A percentile compares a stretch with the other conserved stretches of the same genome.
phyloP scores from a whole-genome alignment of 2,329 filamentous ascomycete species.

The Ophiocordyceps camponoti-saundersi region DNA sequence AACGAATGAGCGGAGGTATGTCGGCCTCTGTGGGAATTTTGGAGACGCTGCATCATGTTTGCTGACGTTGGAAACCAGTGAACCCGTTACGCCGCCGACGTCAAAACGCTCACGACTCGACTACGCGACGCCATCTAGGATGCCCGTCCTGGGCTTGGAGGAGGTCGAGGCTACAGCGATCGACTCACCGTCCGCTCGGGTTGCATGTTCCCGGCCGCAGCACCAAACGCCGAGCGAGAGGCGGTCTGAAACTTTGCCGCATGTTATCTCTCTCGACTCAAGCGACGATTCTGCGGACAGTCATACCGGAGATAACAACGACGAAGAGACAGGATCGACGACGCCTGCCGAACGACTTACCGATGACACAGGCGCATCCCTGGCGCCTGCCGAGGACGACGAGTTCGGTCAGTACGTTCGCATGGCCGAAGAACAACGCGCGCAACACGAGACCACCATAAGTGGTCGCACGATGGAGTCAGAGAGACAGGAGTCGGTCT shows the following conservation, averaged over 20 bases:
- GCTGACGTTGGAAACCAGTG: not conserved
- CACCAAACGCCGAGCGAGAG: constrained; percentile 1
- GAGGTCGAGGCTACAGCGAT: constrained; percentile 4
- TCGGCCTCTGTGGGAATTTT: too few species aligned
- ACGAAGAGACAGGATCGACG: constrained; percentile 8
- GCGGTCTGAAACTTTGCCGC: not conserved
- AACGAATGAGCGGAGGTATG: too few species aligned
- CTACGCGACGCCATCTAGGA: constrained; percentile 6
- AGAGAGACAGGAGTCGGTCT: constrained; percentile 8
- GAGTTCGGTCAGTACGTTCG: constrained; percentile 28
- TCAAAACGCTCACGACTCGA: constrained; percentile 19
- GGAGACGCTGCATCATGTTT: not conserved
- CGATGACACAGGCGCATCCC: not conserved
- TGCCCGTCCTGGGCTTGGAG: constrained; percentile 4
- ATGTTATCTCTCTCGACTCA: constrained; percentile 15
- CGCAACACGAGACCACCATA: constrained; percentile 9
- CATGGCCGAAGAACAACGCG: constrained; percentile 19
- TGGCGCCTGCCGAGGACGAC: constrained; percentile 12
- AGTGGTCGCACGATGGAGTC: constrained; percentile 3
- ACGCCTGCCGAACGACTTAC: constrained; percentile 1
- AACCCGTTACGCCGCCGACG: constrained; percentile 15
- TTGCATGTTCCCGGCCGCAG: constrained; percentile 3
- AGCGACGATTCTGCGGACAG: constrained; percentile 9
- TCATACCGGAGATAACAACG: constrained; percentile 1
- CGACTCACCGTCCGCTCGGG: constrained; percentile 8